Percentiles rank a stretch among this genome's conserved stretches.
phyloP scores from a whole-genome alignment of 176 grass and related monocot genomes.

The Saccharum spontaneum region DNA sequence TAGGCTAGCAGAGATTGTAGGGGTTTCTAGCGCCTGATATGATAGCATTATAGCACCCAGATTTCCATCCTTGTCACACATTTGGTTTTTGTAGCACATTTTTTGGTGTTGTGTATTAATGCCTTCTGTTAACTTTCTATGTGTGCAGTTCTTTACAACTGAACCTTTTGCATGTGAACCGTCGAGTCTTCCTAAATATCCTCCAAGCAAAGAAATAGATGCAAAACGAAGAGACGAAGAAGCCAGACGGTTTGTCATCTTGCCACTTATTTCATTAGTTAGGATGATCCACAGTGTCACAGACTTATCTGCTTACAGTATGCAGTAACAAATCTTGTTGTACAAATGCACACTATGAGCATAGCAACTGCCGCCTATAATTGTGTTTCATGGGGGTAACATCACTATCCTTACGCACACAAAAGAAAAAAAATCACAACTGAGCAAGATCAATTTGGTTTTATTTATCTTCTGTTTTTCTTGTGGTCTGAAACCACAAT shows the following conservation, averaged over 20 bases:
- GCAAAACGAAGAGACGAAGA: conserved; percentile 84
- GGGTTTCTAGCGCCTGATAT: background rate
- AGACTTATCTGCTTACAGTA: background rate
- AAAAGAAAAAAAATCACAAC: background rate
- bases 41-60: background rate
- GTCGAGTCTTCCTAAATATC: conserved; percentile 63
- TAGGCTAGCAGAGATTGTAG: conserved; percentile 7
- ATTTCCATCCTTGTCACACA: background rate
- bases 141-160: conserved; percentile 70
- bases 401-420: background rate
- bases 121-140: conserved; percentile 1
- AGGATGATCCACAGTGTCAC: background rate
- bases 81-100: conserved; percentile 16
- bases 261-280: conserved; percentile 14
- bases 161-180: conserved; percentile 75
- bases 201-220: conserved; percentile 87
- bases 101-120: background rate
- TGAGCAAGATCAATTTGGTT: background rate
- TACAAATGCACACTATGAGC: background rate
- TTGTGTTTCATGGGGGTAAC: background rate
- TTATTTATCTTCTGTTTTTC: conserved; percentile 13
- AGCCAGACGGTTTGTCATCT: conserved; percentile 67
- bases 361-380: background rate
- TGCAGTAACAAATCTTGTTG: background rate
- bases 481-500: conserved; percentile 8